Percentiles rank a stretch among this genome's conserved stretches.
phyloP scores from a whole-genome alignment of 305 asterid genomes.

The Petunia hybrid region DNA sequence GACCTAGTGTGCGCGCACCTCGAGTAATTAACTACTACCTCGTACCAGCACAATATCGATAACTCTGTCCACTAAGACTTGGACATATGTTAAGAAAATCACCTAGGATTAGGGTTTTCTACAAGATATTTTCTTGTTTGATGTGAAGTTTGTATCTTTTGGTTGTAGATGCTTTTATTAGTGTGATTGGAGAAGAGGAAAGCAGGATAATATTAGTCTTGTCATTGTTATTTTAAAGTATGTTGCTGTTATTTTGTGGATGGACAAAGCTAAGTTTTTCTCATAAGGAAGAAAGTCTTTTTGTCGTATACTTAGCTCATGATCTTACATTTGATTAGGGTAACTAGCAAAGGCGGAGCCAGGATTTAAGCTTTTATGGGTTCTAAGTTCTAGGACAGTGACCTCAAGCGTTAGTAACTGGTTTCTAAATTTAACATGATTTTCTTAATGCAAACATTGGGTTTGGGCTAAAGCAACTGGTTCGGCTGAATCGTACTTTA shows the following conservation, averaged over 20 bases:
- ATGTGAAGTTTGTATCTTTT: not conserved
- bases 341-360: not conserved
- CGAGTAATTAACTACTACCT: no score
- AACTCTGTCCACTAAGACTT: no score
- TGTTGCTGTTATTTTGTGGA: not conserved
- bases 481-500: no score
- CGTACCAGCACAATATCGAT: no score
- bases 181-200: not conserved
- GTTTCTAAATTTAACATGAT: no score
- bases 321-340: slow-evolving; percentile 19
- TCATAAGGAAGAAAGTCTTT: not conserved
- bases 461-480: no score
- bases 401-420: no score
- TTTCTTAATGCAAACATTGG: no score
- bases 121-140: not conserved
- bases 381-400: no score
- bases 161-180: not conserved
- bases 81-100: no score
- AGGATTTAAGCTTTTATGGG: no score
- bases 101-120: not conserved
- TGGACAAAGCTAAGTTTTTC: slow-evolving; percentile 6
- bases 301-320: not conserved
- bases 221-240: not conserved
- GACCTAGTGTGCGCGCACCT: no score
- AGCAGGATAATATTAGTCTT: not conserved